These are phyloP conservation scores for Nephelium lappaceum DNA, from an alignment of 345 rosid genomes.

Conservation along the genomic window DNA sequence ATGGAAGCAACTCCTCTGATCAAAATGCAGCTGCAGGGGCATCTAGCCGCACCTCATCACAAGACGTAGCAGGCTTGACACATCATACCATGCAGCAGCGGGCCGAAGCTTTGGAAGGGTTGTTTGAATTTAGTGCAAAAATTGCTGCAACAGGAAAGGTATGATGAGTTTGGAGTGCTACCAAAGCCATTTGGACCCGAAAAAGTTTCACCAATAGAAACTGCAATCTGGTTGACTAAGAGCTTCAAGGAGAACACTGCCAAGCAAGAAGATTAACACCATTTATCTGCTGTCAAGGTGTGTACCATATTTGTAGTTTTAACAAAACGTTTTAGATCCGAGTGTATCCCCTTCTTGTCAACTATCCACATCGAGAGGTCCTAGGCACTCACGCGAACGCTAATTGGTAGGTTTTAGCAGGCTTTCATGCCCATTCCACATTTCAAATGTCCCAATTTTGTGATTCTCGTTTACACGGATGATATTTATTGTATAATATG, in stretches of 20 bases:
- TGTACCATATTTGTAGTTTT: constrained; percentile 33
- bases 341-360: constrained; percentile 6
- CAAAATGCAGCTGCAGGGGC: constrained; percentile 96
- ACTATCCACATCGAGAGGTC: constrained; percentile 18
- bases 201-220: constrained; percentile 95
- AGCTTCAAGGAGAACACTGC: constrained; percentile 88
- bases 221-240: constrained; percentile 95
- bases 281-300: background rate
- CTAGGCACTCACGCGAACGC: constrained; percentile 20
- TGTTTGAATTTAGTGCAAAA: constrained; percentile 97
- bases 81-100: constrained; percentile 85
- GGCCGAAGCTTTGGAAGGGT: constrained; percentile 95
- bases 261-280: constrained; percentile 47
- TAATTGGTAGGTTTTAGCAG: constrained; percentile 26
- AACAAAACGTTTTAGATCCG: constrained; percentile 10
- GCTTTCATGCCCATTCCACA: background rate
- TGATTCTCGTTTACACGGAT: constrained; percentile 15
- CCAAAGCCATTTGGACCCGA: constrained; percentile 97
- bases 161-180: constrained; percentile 91
- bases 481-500: background rate
- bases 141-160: constrained; percentile 82
- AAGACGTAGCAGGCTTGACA: constrained; percentile 65
- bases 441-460: constrained; percentile 2
- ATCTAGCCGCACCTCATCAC: constrained; percentile 75
- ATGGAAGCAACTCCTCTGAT: constrained; percentile 75